Evolutionary conservation across 2,329 filamentous ascomycete species (phyloP).

Genomic region (Pseudogymnoascus sp.): DNA sequence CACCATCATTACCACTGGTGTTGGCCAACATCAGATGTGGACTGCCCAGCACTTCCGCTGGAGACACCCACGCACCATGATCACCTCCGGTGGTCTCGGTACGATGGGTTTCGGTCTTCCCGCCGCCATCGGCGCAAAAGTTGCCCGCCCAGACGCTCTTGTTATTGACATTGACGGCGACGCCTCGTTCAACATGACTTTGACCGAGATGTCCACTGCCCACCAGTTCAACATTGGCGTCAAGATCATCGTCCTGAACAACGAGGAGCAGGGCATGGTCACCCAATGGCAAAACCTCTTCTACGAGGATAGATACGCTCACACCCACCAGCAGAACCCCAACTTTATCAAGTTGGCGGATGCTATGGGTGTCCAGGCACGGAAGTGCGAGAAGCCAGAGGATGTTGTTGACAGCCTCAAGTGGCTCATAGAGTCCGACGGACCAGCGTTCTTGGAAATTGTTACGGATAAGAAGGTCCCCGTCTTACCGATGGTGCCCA

Average conservation of each 20-base stretch:
- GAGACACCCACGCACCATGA: constrained; percentile 84
- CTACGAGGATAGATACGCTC: constrained; percentile 86
- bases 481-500: constrained; percentile 95
- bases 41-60: constrained; percentile 93
- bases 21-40: constrained; percentile 99
- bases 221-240: constrained; percentile 94
- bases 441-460: constrained; percentile 88
- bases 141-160: constrained; percentile 51
- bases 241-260: constrained; percentile 92
- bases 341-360: constrained; percentile 91
- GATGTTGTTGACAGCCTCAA: constrained; percentile 71
- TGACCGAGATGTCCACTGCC: constrained; percentile 88
- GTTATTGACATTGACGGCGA: constrained; percentile 97
- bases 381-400: constrained; percentile 63
- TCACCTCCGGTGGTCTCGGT: constrained; percentile 90
- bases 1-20: constrained; percentile 86
- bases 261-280: constrained; percentile 97
- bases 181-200: constrained; percentile 98
- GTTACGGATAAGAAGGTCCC: constrained; percentile 87
- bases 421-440: constrained; percentile 84
- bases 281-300: constrained; percentile 98
- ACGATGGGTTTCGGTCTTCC: constrained; percentile 96
- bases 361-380: constrained; percentile 77
- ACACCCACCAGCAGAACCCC: constrained; percentile 93
- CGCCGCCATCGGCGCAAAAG: constrained; percentile 91